Evolutionary conservation across 1,284 basidiomycete genomes (phyloP).

Genomic region (Fistulina hepatica): DNA sequence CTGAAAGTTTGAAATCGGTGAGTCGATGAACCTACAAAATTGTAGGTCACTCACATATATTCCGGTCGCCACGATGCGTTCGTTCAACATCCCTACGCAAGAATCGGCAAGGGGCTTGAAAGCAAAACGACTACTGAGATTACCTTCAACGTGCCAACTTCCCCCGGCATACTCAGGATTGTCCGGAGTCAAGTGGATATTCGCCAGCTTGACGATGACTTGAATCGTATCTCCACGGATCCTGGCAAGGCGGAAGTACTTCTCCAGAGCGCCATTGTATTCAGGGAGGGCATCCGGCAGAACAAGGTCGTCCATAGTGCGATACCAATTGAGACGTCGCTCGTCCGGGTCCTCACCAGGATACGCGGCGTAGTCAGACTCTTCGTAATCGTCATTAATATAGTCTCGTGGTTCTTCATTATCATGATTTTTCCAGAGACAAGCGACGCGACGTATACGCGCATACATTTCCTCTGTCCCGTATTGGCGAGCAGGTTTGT

Average conservation of each 20-base stretch:
- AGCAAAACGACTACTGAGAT: neutral
- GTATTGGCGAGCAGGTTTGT: slow-evolving; percentile 1
- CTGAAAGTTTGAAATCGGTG: neutral
- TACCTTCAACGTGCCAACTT: slow-evolving; percentile 29
- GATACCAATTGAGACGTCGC: neutral
- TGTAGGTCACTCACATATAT: slow-evolving; percentile 21
- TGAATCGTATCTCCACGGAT: slow-evolving; percentile 23
- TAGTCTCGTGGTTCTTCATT: neutral
- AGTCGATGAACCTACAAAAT: neutral
- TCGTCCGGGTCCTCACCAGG: neutral
- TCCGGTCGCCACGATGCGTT: slow-evolving; percentile 35
- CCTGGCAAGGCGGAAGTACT: slow-evolving; percentile 3
- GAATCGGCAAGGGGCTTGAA: neutral
- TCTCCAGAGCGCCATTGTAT: slow-evolving; percentile 5
- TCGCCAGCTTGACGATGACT: slow-evolving; percentile 39
- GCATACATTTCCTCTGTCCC: slow-evolving; percentile 15
- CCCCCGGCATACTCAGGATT: slow-evolving; percentile 26
- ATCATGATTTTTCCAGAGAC: slow-evolving; percentile 4
- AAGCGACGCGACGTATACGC: slow-evolving; percentile 5
- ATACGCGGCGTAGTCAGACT: slow-evolving; percentile 5
- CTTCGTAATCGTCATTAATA: neutral
- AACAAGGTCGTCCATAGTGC: no score
- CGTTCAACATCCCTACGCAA: slow-evolving; percentile 23
- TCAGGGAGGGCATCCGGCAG: slow-evolving; percentile 14
- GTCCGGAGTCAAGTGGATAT: slow-evolving; percentile 36